Conservation (phyloP, 495 filamentous ascomycete species). For the Daldinia vernicosa region DNA sequence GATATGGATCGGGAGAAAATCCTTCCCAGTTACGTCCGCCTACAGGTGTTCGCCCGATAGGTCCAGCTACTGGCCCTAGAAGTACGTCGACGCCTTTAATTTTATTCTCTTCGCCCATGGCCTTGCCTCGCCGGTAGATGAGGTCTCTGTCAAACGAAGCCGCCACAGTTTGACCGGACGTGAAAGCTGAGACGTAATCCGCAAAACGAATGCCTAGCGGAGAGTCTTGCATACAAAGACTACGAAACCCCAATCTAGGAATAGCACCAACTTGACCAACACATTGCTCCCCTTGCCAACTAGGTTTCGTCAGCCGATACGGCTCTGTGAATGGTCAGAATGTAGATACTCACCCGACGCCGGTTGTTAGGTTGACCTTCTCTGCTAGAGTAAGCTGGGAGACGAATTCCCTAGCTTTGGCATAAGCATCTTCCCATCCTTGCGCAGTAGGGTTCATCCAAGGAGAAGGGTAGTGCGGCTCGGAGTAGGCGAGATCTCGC, state of each 20-base stretch:
- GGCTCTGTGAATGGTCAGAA: not conserved
- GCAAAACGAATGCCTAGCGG: constrained; percentile 83
- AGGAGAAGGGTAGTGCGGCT: constrained; percentile 83
- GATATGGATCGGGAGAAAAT: constrained; percentile 76
- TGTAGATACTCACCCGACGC: constrained; percentile 68
- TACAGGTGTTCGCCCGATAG: constrained; percentile 75
- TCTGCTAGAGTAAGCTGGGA: constrained; percentile 83
- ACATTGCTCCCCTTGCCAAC: constrained; percentile 79
- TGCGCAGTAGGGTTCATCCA: constrained; percentile 75
- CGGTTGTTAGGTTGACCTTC: constrained; percentile 93
- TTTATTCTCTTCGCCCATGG: constrained; percentile 81
- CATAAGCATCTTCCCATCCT: constrained; percentile 82
- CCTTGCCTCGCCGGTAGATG: constrained; percentile 77
- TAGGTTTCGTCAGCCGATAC: constrained; percentile 48
- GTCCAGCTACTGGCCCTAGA: constrained; percentile 89
- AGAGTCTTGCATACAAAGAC: constrained; percentile 88
- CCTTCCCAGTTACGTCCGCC: constrained; percentile 95
- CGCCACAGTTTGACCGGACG: constrained; percentile 81
- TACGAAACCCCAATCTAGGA: constrained; percentile 79
- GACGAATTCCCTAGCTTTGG: constrained; percentile 79
- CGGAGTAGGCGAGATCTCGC: constrained; percentile 47
- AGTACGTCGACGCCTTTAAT: constrained; percentile 87
- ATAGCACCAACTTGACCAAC: constrained; percentile 80
- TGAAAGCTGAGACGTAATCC: constrained; percentile 83
- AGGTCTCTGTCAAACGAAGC: constrained; percentile 77